Base-by-base conservation (phyloP, 805 yeast species). In the Ogataea chonburiensis region DNA sequence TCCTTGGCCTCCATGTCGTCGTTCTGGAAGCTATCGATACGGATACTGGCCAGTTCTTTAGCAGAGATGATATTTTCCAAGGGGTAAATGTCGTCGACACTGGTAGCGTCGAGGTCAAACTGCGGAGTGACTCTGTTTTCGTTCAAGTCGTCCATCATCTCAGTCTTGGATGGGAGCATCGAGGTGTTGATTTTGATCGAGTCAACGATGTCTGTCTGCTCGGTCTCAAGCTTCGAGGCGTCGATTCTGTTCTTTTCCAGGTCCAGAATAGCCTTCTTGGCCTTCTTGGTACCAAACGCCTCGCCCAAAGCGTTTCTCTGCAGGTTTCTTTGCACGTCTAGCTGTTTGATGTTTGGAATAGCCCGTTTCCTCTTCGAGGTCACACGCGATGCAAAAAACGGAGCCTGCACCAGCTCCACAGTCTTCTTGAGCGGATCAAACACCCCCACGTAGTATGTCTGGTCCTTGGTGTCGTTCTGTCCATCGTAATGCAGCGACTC, bases 231-330 rank as follows among this genome's bases (percentile, higher is more conserved):
- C 60, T 79, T 76, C 34, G 78, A 94, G 2, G 96, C 74, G 58
- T 93, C 97, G 55, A 93, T 80, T 52, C 84, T 73, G 64, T 93
- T 93, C 60, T 83, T 78, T 53, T 81, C 93, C 52, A 79, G 63
- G 57, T 82, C 91, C 34, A 75, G 67, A 53, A 93, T 84, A 22
- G 95, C 95, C 51, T 86, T 83, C 67, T 87, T 91, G 45, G 97
- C 97, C 67, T 80, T 89, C 67, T 86, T 89, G 40, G 98, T 91
- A 72, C 98, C 98, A 52, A 93, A 93, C 3, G 93, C 94, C 63
- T 87, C 91, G 55, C 98, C 98, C 55, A 93, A 72, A 2, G 86
- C 83, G 38, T 77, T 85, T 59, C 97, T 76, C 63, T 86, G 86
- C 12, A 70, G 66, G 40, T 73, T 66, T 50, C 71, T 63, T 43